Evolutionary conservation across 139 green algal species (phyloP).

Genomic region (Nannochloris sp.): DNA sequence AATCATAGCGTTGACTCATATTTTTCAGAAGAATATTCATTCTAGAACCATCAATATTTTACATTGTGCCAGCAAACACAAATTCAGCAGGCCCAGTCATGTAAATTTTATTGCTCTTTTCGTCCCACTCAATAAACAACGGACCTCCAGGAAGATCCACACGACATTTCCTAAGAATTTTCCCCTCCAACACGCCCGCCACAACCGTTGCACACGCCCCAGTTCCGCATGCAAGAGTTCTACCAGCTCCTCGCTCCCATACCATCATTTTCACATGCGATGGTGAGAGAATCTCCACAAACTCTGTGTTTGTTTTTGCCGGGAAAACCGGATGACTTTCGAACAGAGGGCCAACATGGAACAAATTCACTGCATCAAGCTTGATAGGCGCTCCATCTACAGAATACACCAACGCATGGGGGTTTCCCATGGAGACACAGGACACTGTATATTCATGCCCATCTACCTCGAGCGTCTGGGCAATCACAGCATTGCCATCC

Average conservation of each 20-base stretch:
- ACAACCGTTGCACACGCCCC: conserved; percentile 95
- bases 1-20: conserved; percentile 49
- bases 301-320: conserved; percentile 83
- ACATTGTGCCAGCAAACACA: conserved; percentile 61
- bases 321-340: conserved; percentile 87
- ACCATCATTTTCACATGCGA: conserved; percentile 84
- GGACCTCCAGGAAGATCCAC: conserved; percentile 88
- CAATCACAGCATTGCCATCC: conserved; percentile 57
- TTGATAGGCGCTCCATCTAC: conserved; percentile 57
- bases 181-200: conserved; percentile 88
- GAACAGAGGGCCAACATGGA: conserved; percentile 74
- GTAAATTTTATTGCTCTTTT: conserved; percentile 83
- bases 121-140: conserved; percentile 91
- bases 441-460: conserved; percentile 72
- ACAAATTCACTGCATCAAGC: conserved; percentile 66
- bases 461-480: conserved; percentile 56
- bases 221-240: conserved; percentile 93
- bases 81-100: conserved; percentile 94
- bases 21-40: conserved; percentile 43
- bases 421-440: conserved; percentile 96
- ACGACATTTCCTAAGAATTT: conserved; percentile 58
- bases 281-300: conserved; percentile 46
- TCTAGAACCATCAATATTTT: conserved; percentile 7
- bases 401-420: conserved; percentile 81
- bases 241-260: conserved; percentile 94